Evolutionary conservation across 306 rosid species (phyloP).

Genomic region (Citrullus mucosospermus): DNA sequence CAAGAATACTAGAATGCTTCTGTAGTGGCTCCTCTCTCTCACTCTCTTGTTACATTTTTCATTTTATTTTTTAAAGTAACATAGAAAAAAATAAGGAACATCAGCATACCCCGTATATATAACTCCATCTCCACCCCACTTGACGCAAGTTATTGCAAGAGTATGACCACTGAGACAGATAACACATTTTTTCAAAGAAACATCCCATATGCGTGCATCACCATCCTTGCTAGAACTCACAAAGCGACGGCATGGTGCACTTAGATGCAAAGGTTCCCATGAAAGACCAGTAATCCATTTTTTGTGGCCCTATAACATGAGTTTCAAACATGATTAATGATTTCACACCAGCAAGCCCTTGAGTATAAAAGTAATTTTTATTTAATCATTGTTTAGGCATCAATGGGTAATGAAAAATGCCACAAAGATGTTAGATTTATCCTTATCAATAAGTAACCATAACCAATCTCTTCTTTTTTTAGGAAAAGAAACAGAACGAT

Average conservation of each 20-base stretch:
- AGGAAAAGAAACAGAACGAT: background rate
- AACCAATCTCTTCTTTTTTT: background rate
- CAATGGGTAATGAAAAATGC: background rate
- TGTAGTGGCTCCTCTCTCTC: background rate
- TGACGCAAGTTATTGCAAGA: conserved; percentile 80
- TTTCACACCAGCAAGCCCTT: background rate
- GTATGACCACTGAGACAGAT: conserved; percentile 75
- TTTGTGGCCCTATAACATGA: conserved; percentile 61
- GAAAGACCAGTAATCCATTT: conserved; percentile 91
- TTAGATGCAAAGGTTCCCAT: conserved; percentile 94
- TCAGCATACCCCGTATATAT: conserved; percentile 73
- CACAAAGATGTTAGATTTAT: background rate
- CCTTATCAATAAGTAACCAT: background rate
- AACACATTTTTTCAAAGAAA: conserved; percentile 47
- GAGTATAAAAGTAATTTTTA: background rate
- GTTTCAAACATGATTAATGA: background rate
- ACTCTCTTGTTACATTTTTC: background rate
- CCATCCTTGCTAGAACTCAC: conserved; percentile 98
- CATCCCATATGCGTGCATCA: conserved; percentile 94
- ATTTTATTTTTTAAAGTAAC: background rate
- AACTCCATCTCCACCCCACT: conserved; percentile 98
- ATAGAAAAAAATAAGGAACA: background rate
- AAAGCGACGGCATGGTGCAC: conserved; percentile 79
- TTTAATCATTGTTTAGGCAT: background rate
- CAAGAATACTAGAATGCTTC: background rate